A percentile compares a stretch with the other conserved stretches of the same genome.
phyloP scores from a whole-genome alignment of 2,329 filamentous ascomycete genomes.

The Aspergillus fischeri region DNA sequence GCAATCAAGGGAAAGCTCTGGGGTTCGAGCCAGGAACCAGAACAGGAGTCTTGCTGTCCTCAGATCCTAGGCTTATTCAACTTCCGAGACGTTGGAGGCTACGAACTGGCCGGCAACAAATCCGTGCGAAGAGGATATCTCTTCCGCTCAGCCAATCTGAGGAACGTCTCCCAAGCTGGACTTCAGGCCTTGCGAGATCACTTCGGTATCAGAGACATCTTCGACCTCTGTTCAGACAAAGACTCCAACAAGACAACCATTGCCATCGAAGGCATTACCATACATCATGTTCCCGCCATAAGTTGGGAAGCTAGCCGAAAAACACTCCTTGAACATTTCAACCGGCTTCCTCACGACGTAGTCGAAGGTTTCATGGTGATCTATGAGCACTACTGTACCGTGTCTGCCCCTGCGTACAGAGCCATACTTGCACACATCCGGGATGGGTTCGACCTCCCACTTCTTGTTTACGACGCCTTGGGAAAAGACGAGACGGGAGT shows the following conservation, averaged over 20 bases:
- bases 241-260: neutral
- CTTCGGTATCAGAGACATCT: neutral
- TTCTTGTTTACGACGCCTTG: conserved; percentile 69
- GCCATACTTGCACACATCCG: neutral
- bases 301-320: neutral
- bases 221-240: neutral
- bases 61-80: neutral
- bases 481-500: conserved; percentile 76
- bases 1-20: neutral
- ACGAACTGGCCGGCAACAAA: neutral
- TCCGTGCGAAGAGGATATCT: neutral
- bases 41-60: neutral
- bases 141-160: neutral
- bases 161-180: neutral
- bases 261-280: neutral
- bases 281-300: neutral
- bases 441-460: conserved; percentile 38
- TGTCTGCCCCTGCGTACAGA: neutral
- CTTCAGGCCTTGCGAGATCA: neutral
- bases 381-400: neutral
- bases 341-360: neutral
- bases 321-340: neutral
- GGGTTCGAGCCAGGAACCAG: neutral
- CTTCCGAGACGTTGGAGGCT: neutral
- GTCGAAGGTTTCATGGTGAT: neutral